phyloP scores from a whole-genome alignment of 1,284 basidiomycete genomes.

The Cryptococcus neoformans region DNA sequence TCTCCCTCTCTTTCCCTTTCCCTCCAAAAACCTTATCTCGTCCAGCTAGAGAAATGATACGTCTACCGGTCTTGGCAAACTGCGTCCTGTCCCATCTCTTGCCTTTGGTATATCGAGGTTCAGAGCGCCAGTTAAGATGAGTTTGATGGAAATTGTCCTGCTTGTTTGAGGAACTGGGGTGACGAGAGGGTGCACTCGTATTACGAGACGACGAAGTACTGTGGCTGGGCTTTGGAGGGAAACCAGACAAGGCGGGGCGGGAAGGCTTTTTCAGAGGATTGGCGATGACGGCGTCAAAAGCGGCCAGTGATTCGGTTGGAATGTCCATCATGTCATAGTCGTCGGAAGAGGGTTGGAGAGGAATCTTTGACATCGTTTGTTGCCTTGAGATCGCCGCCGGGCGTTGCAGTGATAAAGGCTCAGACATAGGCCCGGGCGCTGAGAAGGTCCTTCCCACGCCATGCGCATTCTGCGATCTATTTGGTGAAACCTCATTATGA shows the following conservation, averaged over 20 bases:
- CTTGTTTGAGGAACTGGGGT: not conserved
- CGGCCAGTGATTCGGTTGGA: conserved; percentile 12
- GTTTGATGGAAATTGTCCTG: conserved; percentile 28
- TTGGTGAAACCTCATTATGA: not conserved
- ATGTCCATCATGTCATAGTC: conserved; percentile 14
- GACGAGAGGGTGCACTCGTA: not conserved
- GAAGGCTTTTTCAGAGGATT: not conserved
- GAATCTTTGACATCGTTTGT: not conserved
- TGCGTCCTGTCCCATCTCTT: conserved; percentile 84
- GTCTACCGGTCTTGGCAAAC: conserved; percentile 71
- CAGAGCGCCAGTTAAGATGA: conserved; percentile 42
- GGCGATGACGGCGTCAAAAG: conserved; percentile 10
- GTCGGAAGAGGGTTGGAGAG: conserved; percentile 9
- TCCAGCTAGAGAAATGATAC: conserved; percentile 39
- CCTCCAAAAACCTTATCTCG: conserved; percentile 33
- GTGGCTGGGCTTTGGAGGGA: not conserved
- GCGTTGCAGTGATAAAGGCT: not conserved
- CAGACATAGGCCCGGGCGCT: not conserved
- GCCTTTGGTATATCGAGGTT: conserved; percentile 41
- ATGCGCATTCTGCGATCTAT: not conserved
- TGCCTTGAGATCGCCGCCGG: not conserved
- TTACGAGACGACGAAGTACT: conserved; percentile 11
- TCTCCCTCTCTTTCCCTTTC: conserved; percentile 19
- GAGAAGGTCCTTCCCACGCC: not conserved
- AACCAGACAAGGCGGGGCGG: not conserved